A percentile compares a stretch with the other conserved stretches of the same genome.
Conservation (phyloP, 2,329 filamentous ascomycete species). For the Paracorniculantispora psalliotae region DNA sequence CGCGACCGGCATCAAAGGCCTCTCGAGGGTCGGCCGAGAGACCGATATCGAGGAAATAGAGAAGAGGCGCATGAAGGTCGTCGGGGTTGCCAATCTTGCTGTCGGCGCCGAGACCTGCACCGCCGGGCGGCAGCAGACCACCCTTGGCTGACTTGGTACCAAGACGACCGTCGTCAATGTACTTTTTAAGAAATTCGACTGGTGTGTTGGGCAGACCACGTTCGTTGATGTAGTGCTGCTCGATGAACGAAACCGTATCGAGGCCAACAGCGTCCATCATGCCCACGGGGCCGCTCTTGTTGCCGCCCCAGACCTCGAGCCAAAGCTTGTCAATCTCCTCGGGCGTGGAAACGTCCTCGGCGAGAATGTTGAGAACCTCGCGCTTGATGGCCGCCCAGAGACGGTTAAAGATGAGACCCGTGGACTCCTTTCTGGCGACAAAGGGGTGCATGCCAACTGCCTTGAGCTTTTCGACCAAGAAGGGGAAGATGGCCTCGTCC, state of each 20-base stretch:
- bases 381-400: conserved; percentile 54
- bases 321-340: conserved; percentile 47
- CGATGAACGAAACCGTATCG: conserved; percentile 50
- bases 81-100: neutral
- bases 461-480: conserved; percentile 35
- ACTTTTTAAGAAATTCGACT: conserved; percentile 41
- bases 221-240: conserved; percentile 47
- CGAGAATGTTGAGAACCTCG: conserved; percentile 43
- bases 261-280: conserved; percentile 47
- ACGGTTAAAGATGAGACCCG: conserved; percentile 51
- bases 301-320: conserved; percentile 27
- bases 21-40: conserved; percentile 15
- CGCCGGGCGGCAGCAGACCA: conserved; percentile 31
- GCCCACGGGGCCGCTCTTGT: conserved; percentile 15
- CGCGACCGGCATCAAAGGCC: conserved; percentile 13
- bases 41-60: conserved; percentile 28
- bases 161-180: conserved; percentile 41
- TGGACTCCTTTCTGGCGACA: conserved; percentile 42
- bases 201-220: conserved; percentile 37
- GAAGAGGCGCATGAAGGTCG: conserved; percentile 10
- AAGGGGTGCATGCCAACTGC: conserved; percentile 39
- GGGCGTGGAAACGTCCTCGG: conserved; percentile 44
- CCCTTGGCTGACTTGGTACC: conserved; percentile 39
- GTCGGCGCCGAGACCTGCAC: conserved; percentile 10
- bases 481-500: conserved; percentile 36